These are phyloP conservation scores for Pleurotus pulmonarius DNA, from an alignment of 768 basidiomycete genomes.

Conservation along the genomic window DNA sequence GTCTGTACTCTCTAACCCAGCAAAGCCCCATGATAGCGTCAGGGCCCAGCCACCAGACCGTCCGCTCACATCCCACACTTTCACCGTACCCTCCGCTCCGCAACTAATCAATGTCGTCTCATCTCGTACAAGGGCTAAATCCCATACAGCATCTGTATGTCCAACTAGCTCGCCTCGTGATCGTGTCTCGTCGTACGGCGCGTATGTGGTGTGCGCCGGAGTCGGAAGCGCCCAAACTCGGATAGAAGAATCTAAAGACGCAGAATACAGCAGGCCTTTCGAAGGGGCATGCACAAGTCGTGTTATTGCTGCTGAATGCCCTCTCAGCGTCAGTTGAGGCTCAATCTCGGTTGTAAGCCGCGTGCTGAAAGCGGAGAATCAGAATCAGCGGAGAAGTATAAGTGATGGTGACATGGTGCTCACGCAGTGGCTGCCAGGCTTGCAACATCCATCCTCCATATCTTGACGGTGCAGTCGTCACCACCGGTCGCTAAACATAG, in stretches of 20 bases:
- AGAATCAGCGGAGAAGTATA: constrained; percentile 12
- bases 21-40: constrained; percentile 77
- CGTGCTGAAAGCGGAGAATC: constrained; percentile 35
- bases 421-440: constrained; percentile 75
- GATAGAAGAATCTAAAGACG: constrained; percentile 91
- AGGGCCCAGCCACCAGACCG: constrained; percentile 62
- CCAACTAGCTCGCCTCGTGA: constrained; percentile 81
- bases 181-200: constrained; percentile 80
- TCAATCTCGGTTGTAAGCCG: constrained; percentile 84
- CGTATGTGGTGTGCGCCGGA: constrained; percentile 81
- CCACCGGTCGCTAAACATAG: constrained; percentile 88
- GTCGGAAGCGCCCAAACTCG: constrained; percentile 85
- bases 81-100: constrained; percentile 87
- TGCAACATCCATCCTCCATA: constrained; percentile 87
- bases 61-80: constrained; percentile 87
- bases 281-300: constrained; percentile 76
- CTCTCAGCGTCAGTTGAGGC: constrained; percentile 89
- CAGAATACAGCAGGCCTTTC: constrained; percentile 80
- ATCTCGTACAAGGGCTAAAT: constrained; percentile 79
- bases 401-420: constrained; percentile 28
- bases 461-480: constrained; percentile 93
- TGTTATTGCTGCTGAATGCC: constrained; percentile 90
- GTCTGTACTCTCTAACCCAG: constrained; percentile 53
- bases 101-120: constrained; percentile 85
- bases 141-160: constrained; percentile 97